A percentile compares a stretch with the other conserved stretches of the same genome.
Evolutionary conservation across 352 stramenopile genomes (phyloP).

Genomic region (Aphanomyces astaci): DNA sequence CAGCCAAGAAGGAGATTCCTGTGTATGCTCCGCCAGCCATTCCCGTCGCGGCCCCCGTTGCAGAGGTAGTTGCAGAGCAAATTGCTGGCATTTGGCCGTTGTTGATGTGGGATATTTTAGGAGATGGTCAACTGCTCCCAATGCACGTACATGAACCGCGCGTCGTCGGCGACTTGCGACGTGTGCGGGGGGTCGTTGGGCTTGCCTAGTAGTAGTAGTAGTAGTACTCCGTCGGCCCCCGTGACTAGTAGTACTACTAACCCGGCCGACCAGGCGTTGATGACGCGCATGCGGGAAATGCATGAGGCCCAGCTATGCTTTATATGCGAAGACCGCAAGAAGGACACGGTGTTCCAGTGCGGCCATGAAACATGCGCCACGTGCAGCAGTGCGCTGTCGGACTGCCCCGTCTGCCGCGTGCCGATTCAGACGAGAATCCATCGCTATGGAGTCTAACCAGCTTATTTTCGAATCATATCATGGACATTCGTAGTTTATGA

Average conservation of each 20-base stretch:
- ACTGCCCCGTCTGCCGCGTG: constrained; percentile 68
- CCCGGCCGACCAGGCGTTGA: not conserved
- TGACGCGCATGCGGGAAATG: constrained; percentile 26
- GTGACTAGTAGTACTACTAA: not conserved
- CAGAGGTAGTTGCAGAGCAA: too few relatives aligned
- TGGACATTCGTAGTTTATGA: too few relatives aligned
- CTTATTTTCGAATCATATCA: too few relatives aligned
- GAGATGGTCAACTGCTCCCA: too few relatives aligned
- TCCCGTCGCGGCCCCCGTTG: not conserved
- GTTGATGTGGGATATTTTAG: too few relatives aligned
- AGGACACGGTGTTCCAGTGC: constrained; percentile 79
- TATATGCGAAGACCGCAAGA: constrained; percentile 70
- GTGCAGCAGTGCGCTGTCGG: constrained; percentile 41
- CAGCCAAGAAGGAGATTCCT: not conserved
- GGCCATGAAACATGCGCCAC: constrained; percentile 67
- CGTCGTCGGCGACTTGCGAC: not conserved
- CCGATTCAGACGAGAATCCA: constrained; percentile 69
- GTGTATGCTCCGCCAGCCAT: not conserved
- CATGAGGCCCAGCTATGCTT: constrained; percentile 57
- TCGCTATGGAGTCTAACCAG: too few relatives aligned
- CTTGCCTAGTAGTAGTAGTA: too few relatives aligned
- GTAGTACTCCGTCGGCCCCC: not conserved
- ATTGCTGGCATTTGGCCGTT: too few relatives aligned
- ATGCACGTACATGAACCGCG: constrained; percentile 16
- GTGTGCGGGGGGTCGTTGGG: not conserved